Evolutionary conservation across 768 basidiomycete species (phyloP), one percentile per base, ranked within the genome.

Genomic region (Leccinum uliginosum): DNA sequence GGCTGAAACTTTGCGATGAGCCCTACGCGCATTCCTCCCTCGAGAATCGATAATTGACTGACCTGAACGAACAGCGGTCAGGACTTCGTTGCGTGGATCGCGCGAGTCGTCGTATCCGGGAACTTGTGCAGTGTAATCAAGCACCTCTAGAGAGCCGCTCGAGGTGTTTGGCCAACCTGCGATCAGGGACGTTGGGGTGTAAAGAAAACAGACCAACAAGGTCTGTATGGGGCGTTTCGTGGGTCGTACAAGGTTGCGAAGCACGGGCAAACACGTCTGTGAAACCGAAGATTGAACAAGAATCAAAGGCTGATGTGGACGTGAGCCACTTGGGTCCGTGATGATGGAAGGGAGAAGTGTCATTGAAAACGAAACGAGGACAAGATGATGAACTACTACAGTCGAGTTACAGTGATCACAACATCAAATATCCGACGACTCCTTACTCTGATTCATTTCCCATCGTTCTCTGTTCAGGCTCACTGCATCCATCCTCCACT

Each of bases 211-310:
- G 57, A 88, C 82, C 48, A 89, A 66, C 26, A 86, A 57, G 27
- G 75, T 70, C 53, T 61, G 57, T 24, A 48, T 45, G 15, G 61
- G 62, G 32, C 52, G 45, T 56, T 64, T 61, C 55, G 57, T 60
- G 32, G 52, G 70, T 60, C 51, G 66, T 56, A 84, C 64, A 21
- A 86, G 53, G 47, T 72, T 74, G 30, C 79, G 78, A 12, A 88
- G 73, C 30, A 88, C 64, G 10, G 85, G 82, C 44, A 87, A 59
- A 58, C 77, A 72, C 11, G 82, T 83, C 64, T 86, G 85, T 2
- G 82, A 76, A 50, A 73, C 54, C 49, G 85, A 84, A 6, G 86
- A 86, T 59, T 87, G 82, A 14, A 86, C 65, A 26, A 87, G 56
- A 21, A 87, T 63, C 23, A 86, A 65, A 26, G 82, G 76, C 34